A percentile compares a stretch with the other conserved stretches of the same genome.
Evolutionary conservation across 1,284 basidiomycete species (phyloP).

Genomic region (Tetrapyrgos nigripes): DNA sequence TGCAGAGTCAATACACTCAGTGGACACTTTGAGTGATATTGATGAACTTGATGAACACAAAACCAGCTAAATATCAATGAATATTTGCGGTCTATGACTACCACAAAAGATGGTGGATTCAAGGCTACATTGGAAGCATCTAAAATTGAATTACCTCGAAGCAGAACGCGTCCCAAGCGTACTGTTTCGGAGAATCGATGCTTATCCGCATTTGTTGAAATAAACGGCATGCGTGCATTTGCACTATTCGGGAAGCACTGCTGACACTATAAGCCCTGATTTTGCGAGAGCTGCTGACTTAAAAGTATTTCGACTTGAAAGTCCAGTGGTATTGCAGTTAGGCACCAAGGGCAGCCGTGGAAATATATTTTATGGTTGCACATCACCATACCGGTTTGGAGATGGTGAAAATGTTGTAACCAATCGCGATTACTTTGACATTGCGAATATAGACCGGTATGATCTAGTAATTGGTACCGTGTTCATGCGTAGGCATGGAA

Average conservation of each 20-base stretch:
- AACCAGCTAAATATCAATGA: slow-evolving; percentile 6
- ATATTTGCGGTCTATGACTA: slow-evolving; percentile 7
- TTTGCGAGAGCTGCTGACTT: slow-evolving; percentile 19
- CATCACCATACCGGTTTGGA: not conserved
- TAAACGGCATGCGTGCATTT: slow-evolving; percentile 24
- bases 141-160: not conserved
- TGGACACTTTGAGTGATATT: not conserved
- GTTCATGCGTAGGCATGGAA: slow-evolving; percentile 7
- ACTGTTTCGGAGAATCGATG: slow-evolving; percentile 7
- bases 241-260: slow-evolving; percentile 29
- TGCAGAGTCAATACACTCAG: not conserved
- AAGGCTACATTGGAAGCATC: not conserved
- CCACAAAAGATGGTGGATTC: not conserved
- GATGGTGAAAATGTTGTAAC: slow-evolving; percentile 2
- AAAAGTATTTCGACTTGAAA: slow-evolving; percentile 18
- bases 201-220: slow-evolving; percentile 6
- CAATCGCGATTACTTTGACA: too few relatives aligned
- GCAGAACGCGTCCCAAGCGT: not conserved
- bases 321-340: slow-evolving; percentile 27
- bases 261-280: slow-evolving; percentile 26
- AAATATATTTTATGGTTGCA: slow-evolving; percentile 26
- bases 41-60: too few relatives aligned
- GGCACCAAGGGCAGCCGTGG: slow-evolving; percentile 29
- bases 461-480: too few relatives aligned
- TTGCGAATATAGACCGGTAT: too few relatives aligned